Evolutionary conservation across 2,329 filamentous ascomycete genomes (phyloP).

Genomic region (Trichoderma sp.): DNA sequence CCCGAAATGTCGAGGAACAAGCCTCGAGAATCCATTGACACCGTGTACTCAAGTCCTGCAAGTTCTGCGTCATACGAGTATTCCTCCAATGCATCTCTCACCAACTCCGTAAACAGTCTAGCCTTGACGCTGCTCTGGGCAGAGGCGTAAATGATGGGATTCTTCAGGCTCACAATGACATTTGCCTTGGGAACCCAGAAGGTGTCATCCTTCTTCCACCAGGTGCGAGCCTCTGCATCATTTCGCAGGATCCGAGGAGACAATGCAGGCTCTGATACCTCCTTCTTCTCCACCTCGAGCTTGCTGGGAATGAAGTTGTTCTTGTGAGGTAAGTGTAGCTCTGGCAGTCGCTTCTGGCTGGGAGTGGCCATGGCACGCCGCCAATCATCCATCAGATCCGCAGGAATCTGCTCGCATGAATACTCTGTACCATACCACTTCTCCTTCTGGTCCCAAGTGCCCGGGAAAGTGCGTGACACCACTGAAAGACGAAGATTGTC

Average conservation of each 20-base stretch:
- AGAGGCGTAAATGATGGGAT: conserved; percentile 74
- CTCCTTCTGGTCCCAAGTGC: conserved; percentile 82
- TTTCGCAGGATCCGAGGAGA: conserved; percentile 81
- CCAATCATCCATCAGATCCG: conserved; percentile 71
- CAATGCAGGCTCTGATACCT: conserved; percentile 71
- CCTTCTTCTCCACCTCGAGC: conserved; percentile 91
- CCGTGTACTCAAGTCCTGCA: conserved; percentile 79
- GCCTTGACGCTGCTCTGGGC: conserved; percentile 77
- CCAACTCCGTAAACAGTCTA: conserved; percentile 77
- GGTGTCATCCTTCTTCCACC: conserved; percentile 98
- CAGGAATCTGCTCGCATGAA: conserved; percentile 74
- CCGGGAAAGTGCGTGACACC: conserved; percentile 79
- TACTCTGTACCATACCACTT: conserved; percentile 99
- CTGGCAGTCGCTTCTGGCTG: conserved; percentile 58
- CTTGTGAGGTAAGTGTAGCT: conserved; percentile 82
- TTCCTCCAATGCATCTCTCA: conserved; percentile 84
- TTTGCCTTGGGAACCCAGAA: conserved; percentile 98
- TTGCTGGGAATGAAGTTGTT: conserved; percentile 96
- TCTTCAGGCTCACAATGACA: conserved; percentile 75
- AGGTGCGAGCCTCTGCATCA: conserved; percentile 75
- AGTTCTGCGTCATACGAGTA: conserved; percentile 96
- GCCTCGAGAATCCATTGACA: conserved; percentile 70
- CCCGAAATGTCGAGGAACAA: conserved; percentile 78
- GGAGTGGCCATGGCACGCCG: conserved; percentile 60
- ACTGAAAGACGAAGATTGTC: conserved; percentile 88